These are phyloP conservation scores for Hymenoscyphus scutula DNA, from an alignment of 2,329 filamentous ascomycete genomes.

Conservation along the genomic window DNA sequence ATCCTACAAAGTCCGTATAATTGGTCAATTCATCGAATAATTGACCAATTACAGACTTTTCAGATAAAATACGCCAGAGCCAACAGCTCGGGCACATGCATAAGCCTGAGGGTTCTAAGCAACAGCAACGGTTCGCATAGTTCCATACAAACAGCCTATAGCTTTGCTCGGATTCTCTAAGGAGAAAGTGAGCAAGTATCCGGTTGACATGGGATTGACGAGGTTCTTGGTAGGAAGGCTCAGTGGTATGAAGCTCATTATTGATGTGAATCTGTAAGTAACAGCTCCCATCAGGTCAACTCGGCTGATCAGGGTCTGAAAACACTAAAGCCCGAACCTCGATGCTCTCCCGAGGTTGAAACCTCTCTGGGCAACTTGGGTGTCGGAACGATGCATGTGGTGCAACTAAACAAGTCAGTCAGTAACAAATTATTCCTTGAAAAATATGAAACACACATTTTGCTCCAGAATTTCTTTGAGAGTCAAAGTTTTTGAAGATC, in stretches of 20 bases:
- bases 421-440: background rate
- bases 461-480: background rate
- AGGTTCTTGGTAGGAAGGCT: background rate
- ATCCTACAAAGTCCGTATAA: too few relatives aligned
- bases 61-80: too few relatives aligned
- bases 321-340: conserved; percentile 3
- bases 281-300: too few relatives aligned
- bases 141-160: background rate
- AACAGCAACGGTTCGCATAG: background rate
- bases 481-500: conserved; percentile 18
- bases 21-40: too few relatives aligned
- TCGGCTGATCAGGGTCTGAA: background rate
- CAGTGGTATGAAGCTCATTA: background rate
- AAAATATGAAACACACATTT: conserved; percentile 6
- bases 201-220: background rate
- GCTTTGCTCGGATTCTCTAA: background rate
- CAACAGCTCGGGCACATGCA: background rate
- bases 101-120: background rate
- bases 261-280: too few relatives aligned
- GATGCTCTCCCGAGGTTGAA: conserved; percentile 3
- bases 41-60: too few relatives aligned
- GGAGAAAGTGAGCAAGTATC: background rate
- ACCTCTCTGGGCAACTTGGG: background rate
- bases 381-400: background rate
- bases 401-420: background rate